Base-by-base conservation (phyloP, 495 filamentous ascomycete genomes). In the Symbiotaphrina buchneri region DNA sequence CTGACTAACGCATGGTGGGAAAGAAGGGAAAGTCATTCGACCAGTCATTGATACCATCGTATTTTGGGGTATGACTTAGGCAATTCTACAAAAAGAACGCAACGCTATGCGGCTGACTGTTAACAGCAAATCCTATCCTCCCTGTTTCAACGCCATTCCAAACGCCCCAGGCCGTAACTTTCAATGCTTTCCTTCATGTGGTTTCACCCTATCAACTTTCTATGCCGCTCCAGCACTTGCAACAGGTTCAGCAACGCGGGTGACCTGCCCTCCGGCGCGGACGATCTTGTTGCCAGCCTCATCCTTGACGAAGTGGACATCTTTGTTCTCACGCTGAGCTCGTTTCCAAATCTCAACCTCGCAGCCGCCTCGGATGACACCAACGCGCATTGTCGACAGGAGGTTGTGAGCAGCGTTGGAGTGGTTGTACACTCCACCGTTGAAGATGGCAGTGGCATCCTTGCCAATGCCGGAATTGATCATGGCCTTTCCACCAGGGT, bases 211-310 rank as follows among this genome's bases (percentile, higher is more conserved):
- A n/a, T n/a, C n/a, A n/a, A n/a, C n/a, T 21, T 18, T 25, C 37
- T 52, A 85, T 32, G 79, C 79, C 10, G 79, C 79, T 39, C 73
- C 71, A 20, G 80, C 79, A 35, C 59, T 70, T 21, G 63, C 66
- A 6, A 73, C 59, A 10, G 79, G 79, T 38, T 77, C 65, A 2
- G 58, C 45, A 6, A 95, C 73, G 52, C 80, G 81, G 31, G 87
- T 97, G 36, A 78, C 63, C 55, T 97, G 87, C 41, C 71, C 63
- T 26, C 90, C 90, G 30, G 87, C 87, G 17, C 90, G 76, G 44
- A 93, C 66, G 42, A 97, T 80, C 32, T 71, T 68, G 46, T 79
- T 67, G 22, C 85, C 87, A 23, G 67, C 56, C 5, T 66, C 73
- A 46, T 95, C 90, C 42, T 74, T 79, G 39, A 85, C 62, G 34